Percentiles rank a stretch among this genome's conserved stretches.
phyloP scores from a whole-genome alignment of 306 rosid genomes.

The Acacia crassicarpa region DNA sequence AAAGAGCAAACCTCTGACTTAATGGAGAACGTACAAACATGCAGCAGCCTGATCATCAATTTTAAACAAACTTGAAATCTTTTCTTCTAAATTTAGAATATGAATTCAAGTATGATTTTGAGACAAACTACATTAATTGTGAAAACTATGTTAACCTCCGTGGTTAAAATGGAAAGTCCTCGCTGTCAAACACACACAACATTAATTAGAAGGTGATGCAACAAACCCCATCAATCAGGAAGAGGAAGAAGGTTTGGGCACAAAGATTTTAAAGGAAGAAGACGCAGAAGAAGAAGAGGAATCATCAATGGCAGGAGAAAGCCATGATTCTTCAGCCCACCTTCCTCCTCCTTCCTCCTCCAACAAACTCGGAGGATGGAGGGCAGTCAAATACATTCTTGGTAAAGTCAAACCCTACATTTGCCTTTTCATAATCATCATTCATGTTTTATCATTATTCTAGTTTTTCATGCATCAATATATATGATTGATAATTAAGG shows the following conservation, averaged over 20 bases:
- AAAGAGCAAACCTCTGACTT: not conserved
- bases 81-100: not conserved
- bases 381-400: slow-evolving; percentile 48
- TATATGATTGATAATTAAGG: not conserved
- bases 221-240: not conserved
- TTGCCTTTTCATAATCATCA: not conserved
- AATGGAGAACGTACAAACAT: not conserved
- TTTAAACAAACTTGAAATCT: not conserved
- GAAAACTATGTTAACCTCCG: not conserved
- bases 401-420: slow-evolving; percentile 32
- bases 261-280: not conserved
- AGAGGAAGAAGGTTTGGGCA: not conserved
- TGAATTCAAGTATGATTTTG: not conserved
- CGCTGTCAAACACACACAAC: not conserved
- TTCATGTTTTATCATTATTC: not conserved
- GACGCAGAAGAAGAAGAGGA: not conserved
- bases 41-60: not conserved
- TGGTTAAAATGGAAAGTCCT: not conserved
- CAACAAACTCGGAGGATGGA: slow-evolving; percentile 54
- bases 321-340: slow-evolving; percentile 2
- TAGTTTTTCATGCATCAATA: not conserved
- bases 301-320: slow-evolving; percentile 25
- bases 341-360: slow-evolving; percentile 29
- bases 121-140: not conserved
- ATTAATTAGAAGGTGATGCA: not conserved